phyloP scores from a whole-genome alignment of 345 rosid species.

The Punica granatum region DNA sequence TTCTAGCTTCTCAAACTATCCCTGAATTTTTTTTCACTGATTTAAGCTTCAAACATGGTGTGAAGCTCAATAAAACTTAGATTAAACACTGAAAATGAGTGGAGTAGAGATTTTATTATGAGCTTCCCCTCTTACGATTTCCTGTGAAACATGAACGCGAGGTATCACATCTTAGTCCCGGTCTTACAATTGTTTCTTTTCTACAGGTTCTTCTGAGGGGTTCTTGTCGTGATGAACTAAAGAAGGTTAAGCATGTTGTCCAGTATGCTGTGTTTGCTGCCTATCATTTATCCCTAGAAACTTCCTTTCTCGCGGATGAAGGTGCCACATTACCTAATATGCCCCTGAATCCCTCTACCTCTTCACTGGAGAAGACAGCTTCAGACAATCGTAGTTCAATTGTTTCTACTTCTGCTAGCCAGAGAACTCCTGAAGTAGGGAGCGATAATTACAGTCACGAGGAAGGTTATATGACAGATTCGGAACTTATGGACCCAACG shows the following conservation, averaged over 20 bases:
- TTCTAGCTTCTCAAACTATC: neutral
- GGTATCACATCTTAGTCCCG: neutral
- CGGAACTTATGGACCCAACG: neutral
- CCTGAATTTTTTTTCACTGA: neutral
- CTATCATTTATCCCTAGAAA: constrained; percentile 84
- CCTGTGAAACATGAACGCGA: neutral
- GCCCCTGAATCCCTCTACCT: constrained; percentile 27
- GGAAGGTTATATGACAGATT: constrained; percentile 1
- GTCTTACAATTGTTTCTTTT: neutral
- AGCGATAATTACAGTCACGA: constrained; percentile 4
- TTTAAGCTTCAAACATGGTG: neutral
- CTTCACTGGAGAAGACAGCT: constrained; percentile 35
- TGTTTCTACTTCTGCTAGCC: constrained; percentile 10
- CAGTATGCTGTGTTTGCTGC: constrained; percentile 97
- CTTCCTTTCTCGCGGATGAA: constrained; percentile 98
- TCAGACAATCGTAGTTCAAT: constrained; percentile 31
- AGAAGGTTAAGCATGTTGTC: constrained; percentile 84
- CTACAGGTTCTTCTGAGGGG: constrained; percentile 78
- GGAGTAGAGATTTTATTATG: neutral
- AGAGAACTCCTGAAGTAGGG: constrained; percentile 13
- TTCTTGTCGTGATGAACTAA: constrained; percentile 63
- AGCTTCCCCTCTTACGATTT: neutral
- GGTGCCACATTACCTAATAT: constrained; percentile 89
- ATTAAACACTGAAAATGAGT: neutral
- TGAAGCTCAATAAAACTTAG: neutral